Conservation (phyloP, 805 yeast genomes). For the Kuraishia capsulata region DNA sequence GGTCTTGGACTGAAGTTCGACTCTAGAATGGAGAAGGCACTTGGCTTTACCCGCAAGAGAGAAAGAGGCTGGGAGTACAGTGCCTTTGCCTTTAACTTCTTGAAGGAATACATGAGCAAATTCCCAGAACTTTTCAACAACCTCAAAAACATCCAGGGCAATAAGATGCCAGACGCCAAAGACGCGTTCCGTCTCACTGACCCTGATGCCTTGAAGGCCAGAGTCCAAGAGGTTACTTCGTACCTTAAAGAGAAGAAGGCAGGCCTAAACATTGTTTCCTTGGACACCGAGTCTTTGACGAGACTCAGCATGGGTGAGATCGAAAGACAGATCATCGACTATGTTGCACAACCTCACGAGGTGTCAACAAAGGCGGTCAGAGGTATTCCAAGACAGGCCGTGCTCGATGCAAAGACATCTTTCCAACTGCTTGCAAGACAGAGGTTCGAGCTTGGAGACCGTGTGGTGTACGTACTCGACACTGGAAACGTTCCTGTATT, state of each 20-base stretch:
- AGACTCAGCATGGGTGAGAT: conserved; percentile 54
- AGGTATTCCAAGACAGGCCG: conserved; percentile 79
- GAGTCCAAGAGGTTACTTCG: conserved; percentile 19
- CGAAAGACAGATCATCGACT: conserved; percentile 49
- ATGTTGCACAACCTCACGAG: conserved; percentile 33
- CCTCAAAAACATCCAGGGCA: conserved; percentile 11
- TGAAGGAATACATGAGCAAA: conserved; percentile 47
- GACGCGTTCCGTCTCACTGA: conserved; percentile 26
- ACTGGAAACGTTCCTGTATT: conserved; percentile 86
- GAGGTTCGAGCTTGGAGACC: conserved; percentile 76
- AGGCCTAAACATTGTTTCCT: conserved; percentile 50
- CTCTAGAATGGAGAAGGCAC: conserved; percentile 66
- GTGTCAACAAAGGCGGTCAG: conserved; percentile 48
- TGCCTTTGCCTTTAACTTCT: conserved; percentile 57
- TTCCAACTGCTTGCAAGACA: conserved; percentile 66
- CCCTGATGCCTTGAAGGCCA: conserved; percentile 34
- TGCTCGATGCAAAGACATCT: conserved; percentile 68
- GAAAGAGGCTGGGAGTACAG: conserved; percentile 78
- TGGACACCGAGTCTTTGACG: conserved; percentile 74
- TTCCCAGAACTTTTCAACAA: conserved; percentile 55
- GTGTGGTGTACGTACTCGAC: conserved; percentile 76
- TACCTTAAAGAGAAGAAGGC: conserved; percentile 42
- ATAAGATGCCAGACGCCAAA: conserved; percentile 26
- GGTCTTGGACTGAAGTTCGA: conserved; percentile 86
- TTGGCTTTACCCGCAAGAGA: conserved; percentile 72